phyloP scores from a whole-genome alignment of 202 grass and related monocot species.

The Zizania palustris region DNA sequence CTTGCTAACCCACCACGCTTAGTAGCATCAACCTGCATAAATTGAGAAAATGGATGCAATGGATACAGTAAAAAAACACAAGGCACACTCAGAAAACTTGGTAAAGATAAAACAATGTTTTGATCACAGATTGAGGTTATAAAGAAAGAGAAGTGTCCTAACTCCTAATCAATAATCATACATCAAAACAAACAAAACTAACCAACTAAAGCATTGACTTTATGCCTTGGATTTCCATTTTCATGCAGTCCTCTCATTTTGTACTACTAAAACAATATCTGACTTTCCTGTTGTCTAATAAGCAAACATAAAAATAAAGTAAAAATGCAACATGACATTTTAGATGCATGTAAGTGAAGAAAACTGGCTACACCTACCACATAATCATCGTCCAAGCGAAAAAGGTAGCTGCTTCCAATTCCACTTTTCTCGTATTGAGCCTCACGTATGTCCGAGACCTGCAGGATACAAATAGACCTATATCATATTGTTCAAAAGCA shows the following conservation, averaged over 20 bases:
- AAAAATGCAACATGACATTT: constrained; percentile 6
- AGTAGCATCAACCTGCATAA: constrained; percentile 87
- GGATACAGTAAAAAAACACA: constrained; percentile 21
- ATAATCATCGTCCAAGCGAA: constrained; percentile 91
- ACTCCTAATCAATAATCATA: background rate
- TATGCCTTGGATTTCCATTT: constrained; percentile 2
- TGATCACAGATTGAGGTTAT: background rate
- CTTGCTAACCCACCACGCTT: constrained; percentile 91
- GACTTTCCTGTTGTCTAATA: constrained; percentile 19
- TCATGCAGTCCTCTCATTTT: background rate
- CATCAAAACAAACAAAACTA: constrained; percentile 9
- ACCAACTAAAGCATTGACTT: constrained; percentile 23
- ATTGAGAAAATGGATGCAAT: constrained; percentile 34
- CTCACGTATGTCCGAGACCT: constrained; percentile 90
- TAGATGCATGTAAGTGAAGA: background rate
- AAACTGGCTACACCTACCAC: constrained; percentile 66
- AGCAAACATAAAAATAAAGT: constrained; percentile 22
- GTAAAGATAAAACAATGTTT: constrained; percentile 3
- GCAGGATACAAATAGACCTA: constrained; percentile 35
- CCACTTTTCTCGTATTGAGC: constrained; percentile 82
- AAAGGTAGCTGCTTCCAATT: constrained; percentile 93
- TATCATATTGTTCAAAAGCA: constrained; percentile 32
- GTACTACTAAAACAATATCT: background rate
- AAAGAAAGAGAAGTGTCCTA: background rate
- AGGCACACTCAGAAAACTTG: constrained; percentile 19